Conservation (phyloP, 257 asterid genomes). For the Nicotiana benthamiana region DNA sequence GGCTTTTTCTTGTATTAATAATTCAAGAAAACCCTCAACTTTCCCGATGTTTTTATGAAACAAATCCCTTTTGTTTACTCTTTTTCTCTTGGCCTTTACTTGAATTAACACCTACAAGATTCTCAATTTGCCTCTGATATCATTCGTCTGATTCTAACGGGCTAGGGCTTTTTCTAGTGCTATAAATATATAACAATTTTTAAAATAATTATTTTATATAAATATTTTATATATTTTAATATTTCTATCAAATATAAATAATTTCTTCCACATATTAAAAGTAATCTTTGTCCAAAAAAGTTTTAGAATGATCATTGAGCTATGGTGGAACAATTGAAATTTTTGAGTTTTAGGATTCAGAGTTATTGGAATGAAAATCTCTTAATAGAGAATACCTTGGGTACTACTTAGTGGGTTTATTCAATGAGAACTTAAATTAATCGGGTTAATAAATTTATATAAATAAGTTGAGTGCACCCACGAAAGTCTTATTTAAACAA, state of each 20-base stretch:
- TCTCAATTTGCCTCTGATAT: not conserved
- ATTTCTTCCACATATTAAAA: too few species aligned
- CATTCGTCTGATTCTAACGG: not conserved
- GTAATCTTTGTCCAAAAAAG: rapidly evolving
- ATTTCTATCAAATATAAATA: too few species aligned
- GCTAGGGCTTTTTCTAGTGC: not conserved
- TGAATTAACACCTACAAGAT: not conserved
- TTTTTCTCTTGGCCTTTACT: slow-evolving; percentile 1
- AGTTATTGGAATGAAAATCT: too few species aligned
- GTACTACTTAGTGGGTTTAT: not conserved
- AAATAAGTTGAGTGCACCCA: not conserved
- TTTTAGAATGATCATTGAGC: not conserved
- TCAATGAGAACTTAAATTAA: not conserved
- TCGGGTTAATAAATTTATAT: not conserved
- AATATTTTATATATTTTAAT: too few species aligned
- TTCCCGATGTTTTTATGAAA: not conserved
- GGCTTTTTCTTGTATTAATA: not conserved
- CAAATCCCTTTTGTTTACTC: not conserved
- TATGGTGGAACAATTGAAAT: not conserved
- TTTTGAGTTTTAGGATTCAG: not conserved
- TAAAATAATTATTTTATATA: too few species aligned
- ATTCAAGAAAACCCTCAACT: not conserved
- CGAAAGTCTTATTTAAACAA: not conserved
- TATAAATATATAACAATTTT: not conserved
- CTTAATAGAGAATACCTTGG: too few species aligned